These are phyloP conservation scores for Avena insularis DNA, from an alignment of 176 grass and related monocot species.

Conservation along the genomic window DNA sequence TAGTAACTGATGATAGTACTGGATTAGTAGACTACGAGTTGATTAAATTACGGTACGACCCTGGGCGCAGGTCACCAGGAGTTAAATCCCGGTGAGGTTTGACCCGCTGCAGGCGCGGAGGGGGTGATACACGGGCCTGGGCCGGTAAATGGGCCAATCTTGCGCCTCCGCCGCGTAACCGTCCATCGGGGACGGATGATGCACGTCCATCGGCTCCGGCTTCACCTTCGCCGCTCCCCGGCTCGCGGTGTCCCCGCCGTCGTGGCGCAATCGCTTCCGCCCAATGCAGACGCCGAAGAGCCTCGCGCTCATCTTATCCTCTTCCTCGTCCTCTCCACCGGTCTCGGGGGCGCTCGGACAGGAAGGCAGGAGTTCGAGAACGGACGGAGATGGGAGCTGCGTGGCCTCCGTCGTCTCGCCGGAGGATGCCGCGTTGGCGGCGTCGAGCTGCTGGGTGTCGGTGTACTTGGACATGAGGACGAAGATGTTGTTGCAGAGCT, in stretches of 20 bases:
- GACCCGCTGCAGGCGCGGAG: constrained; percentile 45
- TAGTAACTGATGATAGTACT: background rate
- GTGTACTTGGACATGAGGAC: constrained; percentile 80
- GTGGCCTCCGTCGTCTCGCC: constrained; percentile 41
- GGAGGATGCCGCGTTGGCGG: background rate
- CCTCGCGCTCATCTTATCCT: constrained; percentile 47
- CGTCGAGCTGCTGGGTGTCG: constrained; percentile 43
- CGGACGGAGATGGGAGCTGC: background rate
- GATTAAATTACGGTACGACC: background rate
- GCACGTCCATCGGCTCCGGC: constrained; percentile 51
- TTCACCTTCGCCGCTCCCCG: constrained; percentile 47
- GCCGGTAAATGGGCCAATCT: constrained; percentile 69
- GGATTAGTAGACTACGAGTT: background rate
- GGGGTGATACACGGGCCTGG: constrained; percentile 56
- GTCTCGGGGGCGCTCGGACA: constrained; percentile 21
- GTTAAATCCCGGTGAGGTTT: constrained; percentile 45
- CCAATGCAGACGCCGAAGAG: constrained; percentile 84
- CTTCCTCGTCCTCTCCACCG: constrained; percentile 1
- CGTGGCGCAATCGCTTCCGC: constrained; percentile 54
- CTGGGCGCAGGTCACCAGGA: constrained; percentile 41
- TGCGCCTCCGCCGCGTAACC: background rate
- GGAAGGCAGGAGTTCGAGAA: constrained; percentile 66
- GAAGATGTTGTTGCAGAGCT: constrained; percentile 87
- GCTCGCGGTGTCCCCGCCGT: background rate
- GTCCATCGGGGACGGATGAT: background rate